These are phyloP conservation scores for Botryotinia convoluta DNA, from an alignment of 2,329 filamentous ascomycete genomes.

Conservation along the genomic window DNA sequence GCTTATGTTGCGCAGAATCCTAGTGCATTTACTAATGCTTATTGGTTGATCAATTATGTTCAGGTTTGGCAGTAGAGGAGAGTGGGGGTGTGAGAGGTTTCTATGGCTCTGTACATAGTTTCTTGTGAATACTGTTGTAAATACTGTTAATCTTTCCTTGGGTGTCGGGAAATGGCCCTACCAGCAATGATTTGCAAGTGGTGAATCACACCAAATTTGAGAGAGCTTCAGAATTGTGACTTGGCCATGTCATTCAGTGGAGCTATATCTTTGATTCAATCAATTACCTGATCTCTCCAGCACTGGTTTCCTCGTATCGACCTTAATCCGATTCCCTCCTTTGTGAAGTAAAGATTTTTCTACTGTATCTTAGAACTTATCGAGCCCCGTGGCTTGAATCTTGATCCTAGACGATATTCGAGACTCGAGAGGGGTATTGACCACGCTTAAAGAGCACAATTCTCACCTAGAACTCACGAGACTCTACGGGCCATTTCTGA, in stretches of 20 bases:
- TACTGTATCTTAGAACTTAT: neutral
- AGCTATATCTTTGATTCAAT: too few species aligned
- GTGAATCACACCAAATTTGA: neutral
- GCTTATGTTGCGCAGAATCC: conserved; percentile 73
- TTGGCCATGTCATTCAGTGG: neutral
- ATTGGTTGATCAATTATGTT: conserved; percentile 66
- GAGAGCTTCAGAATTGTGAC: neutral
- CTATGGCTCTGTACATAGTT: neutral
- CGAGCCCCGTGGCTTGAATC: neutral
- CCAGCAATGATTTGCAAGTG: neutral
- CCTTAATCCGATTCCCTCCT: neutral
- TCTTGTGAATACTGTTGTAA: neutral
- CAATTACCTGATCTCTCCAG: neutral
- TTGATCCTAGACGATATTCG: neutral
- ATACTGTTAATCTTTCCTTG: neutral
- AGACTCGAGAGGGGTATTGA: neutral
- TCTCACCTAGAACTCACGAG: neutral
- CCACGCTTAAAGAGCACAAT: neutral
- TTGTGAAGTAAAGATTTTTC: neutral
- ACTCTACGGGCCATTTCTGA: neutral
- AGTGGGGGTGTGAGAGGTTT: too few species aligned
- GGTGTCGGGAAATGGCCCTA: neutral
- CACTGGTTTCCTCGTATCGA: neutral
- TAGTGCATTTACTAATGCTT: conserved; percentile 62
- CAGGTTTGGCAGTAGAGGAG: conserved; percentile 4